Percentiles rank a stretch among this genome's conserved stretches.
phyloP scores from a whole-genome alignment of 805 yeast genomes.

The Candida maltosa region DNA sequence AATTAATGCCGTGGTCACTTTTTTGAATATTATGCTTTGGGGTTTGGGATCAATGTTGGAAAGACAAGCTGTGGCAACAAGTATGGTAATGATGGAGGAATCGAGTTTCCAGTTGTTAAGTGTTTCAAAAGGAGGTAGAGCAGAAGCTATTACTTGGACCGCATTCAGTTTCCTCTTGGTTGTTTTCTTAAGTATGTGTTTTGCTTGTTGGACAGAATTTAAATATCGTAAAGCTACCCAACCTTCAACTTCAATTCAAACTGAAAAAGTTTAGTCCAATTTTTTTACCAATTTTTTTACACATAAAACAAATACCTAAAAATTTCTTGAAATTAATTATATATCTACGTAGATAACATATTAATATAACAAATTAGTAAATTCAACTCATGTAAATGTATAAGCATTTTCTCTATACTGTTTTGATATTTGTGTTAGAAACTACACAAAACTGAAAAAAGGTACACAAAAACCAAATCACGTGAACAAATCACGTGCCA shows the following conservation, averaged over 20 bases:
- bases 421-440: no score
- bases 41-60: slow-evolving; percentile 65
- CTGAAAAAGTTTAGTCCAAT: slow-evolving; percentile 2
- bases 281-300: no score
- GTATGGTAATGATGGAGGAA: slow-evolving; percentile 39
- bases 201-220: slow-evolving; percentile 13
- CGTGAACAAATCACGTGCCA: no score
- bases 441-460: no score
- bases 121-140: slow-evolving; percentile 47
- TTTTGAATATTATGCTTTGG: slow-evolving; percentile 46
- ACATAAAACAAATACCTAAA: no score
- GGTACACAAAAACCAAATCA: no score
- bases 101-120: slow-evolving; percentile 50
- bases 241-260: neutral
- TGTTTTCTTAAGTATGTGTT: slow-evolving; percentile 35
- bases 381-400: no score
- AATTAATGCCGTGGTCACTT: slow-evolving; percentile 18
- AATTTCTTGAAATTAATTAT: no score
- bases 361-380: no score
- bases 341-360: no score
- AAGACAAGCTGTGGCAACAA: slow-evolving; percentile 52
- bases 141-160: slow-evolving; percentile 60
- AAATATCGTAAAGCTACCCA: neutral
- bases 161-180: slow-evolving; percentile 48
- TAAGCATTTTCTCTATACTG: no score